Conservation (phyloP, 192 early-diverging fungal genomes). For the Umbelopsis vinacea region DNA sequence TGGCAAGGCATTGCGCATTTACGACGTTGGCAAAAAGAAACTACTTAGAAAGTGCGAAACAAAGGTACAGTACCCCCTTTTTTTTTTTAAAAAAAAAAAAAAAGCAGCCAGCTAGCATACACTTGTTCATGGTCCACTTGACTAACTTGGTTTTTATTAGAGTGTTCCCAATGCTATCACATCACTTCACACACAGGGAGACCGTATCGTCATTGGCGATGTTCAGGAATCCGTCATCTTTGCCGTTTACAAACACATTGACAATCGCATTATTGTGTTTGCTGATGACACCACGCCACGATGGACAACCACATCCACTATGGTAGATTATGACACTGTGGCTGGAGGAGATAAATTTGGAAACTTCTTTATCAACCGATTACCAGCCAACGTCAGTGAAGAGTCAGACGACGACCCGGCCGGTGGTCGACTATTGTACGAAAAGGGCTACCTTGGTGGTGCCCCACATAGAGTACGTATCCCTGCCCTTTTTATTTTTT, state of each 20-base stretch:
- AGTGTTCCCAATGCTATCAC: slow-evolving; percentile 77
- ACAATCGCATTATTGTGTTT: slow-evolving; percentile 88
- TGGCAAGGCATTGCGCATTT: slow-evolving; percentile 87
- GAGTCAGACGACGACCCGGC: slow-evolving; percentile 89
- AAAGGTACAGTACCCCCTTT: too few relatives aligned
- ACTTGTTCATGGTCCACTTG: neutral
- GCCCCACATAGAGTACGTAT: slow-evolving; percentile 78
- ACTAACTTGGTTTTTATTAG: slow-evolving; percentile 29
- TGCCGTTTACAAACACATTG: slow-evolving; percentile 67
- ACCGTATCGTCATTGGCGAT: slow-evolving; percentile 86
- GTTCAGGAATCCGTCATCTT: slow-evolving; percentile 88
- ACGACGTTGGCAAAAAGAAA: slow-evolving; percentile 89
- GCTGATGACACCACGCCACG: slow-evolving; percentile 92
- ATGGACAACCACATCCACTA: slow-evolving; percentile 77
- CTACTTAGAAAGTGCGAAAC: slow-evolving; percentile 91
- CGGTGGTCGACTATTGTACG: slow-evolving; percentile 79
- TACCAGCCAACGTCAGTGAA: slow-evolving; percentile 64
- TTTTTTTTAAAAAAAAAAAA: too few relatives aligned
- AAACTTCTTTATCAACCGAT: slow-evolving; percentile 81
- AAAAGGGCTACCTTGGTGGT: slow-evolving; percentile 81
- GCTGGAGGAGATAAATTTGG: slow-evolving; percentile 98
- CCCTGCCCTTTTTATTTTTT: neutral
- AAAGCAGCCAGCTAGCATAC: neutral
- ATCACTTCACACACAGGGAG: slow-evolving; percentile 74
- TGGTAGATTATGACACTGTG: slow-evolving; percentile 94